Conservation (phyloP, 2,329 filamentous ascomycete species). For the Rutstroemia sp. region DNA sequence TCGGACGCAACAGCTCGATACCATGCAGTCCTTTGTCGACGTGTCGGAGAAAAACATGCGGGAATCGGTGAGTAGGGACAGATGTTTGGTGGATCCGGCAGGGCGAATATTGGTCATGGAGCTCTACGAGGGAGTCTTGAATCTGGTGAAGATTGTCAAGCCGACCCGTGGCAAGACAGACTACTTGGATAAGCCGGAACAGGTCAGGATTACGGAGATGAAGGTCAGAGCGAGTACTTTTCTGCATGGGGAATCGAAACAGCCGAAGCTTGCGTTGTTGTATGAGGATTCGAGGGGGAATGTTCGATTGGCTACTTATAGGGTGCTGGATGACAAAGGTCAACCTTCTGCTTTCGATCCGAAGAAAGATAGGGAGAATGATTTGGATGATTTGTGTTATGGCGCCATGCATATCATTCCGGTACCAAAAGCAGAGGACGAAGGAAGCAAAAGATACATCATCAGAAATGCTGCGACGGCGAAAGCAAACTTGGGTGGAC, state of each 20-base stretch:
- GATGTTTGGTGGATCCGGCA: slow-evolving; percentile 77
- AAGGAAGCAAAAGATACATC: slow-evolving; percentile 53
- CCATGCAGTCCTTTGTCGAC: slow-evolving; percentile 43
- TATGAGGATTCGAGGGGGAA: slow-evolving; percentile 57
- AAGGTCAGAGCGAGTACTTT: slow-evolving; percentile 61
- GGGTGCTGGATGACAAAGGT: slow-evolving; percentile 50
- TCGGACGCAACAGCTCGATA: slow-evolving; percentile 42
- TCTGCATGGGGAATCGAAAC: slow-evolving; percentile 45
- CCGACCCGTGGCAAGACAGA: slow-evolving; percentile 44
- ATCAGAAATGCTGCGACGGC: slow-evolving; percentile 42
- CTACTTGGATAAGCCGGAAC: slow-evolving; percentile 53
- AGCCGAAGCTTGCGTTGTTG: slow-evolving; percentile 56
- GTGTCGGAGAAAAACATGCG: slow-evolving; percentile 54
- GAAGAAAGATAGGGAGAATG: slow-evolving; percentile 46
- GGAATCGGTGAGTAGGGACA: slow-evolving; percentile 75
- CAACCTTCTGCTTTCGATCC: slow-evolving; percentile 47
- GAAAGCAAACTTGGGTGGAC: slow-evolving; percentile 56
- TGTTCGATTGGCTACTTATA: slow-evolving; percentile 50
- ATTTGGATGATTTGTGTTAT: slow-evolving; percentile 45
- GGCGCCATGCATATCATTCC: slow-evolving; percentile 57
- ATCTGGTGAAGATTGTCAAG: slow-evolving; percentile 52
- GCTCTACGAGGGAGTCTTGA: slow-evolving; percentile 61
- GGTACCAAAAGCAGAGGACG: slow-evolving; percentile 47
- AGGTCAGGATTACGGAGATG: slow-evolving; percentile 57
- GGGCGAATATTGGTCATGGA: slow-evolving; percentile 61